phyloP scores from a whole-genome alignment of 495 filamentous ascomycete species.

The Recurvomyces mirabilis region DNA sequence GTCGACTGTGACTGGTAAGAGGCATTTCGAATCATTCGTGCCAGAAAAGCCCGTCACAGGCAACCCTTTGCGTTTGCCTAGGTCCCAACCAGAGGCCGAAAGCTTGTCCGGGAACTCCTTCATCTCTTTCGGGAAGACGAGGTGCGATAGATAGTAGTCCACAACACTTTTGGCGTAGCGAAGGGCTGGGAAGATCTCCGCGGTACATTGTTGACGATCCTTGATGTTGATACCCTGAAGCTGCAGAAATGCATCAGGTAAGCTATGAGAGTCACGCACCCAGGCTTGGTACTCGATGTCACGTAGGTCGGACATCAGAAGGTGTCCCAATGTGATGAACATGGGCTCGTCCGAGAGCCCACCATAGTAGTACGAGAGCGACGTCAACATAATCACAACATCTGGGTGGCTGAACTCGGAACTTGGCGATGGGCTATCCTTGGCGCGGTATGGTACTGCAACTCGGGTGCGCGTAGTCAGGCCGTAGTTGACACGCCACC shows the following conservation, averaged over 20 bases:
- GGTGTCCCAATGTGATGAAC: slow-evolving; percentile 35
- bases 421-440: slow-evolving; percentile 49
- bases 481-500: slow-evolving; percentile 61
- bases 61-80: slow-evolving; percentile 37
- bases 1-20: slow-evolving; percentile 45
- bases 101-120: slow-evolving; percentile 55
- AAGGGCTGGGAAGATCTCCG: slow-evolving; percentile 42
- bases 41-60: slow-evolving; percentile 60
- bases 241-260: slow-evolving; percentile 35
- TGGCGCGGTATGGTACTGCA: slow-evolving; percentile 63
- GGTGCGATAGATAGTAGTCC: slow-evolving; percentile 50
- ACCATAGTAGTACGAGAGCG: slow-evolving; percentile 55
- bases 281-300: slow-evolving; percentile 44
- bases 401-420: slow-evolving; percentile 71
- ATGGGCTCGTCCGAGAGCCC: slow-evolving; percentile 49
- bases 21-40: slow-evolving; percentile 52
- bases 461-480: slow-evolving; percentile 38
- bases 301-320: slow-evolving; percentile 47
- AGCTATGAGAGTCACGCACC: slow-evolving; percentile 30
- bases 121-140: slow-evolving; percentile 57
- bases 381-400: slow-evolving; percentile 55
- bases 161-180: slow-evolving; percentile 41
- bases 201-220: slow-evolving; percentile 33
- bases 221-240: slow-evolving; percentile 49
- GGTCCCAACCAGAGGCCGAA: slow-evolving; percentile 60